Evolutionary conservation across 495 filamentous ascomycete species (phyloP), one percentile per base, ranked within the genome.

Genomic region (Xylaria scruposa): DNA sequence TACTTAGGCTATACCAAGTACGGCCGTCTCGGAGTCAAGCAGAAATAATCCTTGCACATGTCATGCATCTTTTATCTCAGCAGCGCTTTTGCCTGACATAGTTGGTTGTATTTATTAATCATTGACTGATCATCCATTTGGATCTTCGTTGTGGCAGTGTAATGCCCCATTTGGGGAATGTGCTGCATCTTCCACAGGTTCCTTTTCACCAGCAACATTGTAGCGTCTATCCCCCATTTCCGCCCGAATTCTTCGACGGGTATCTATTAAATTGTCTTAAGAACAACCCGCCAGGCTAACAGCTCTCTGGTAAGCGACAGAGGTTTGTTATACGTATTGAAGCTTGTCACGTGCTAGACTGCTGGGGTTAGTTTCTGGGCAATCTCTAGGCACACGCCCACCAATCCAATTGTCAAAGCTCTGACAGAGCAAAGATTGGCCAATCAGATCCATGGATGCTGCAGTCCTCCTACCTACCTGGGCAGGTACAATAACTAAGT

Each of bases 131-230:
- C 49, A 26, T 53, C 49, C 21, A 53, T 53, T 53, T 53, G 49
- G 49, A 53, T 54, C 51, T 54, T 54, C 51, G 51, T 54, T 54
- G 51, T 54, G 51, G 51, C 51, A 26, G 51, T 47, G 44, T 8
- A 47, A 47, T 19, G 4, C 17, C 44, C 47, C 47, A 0, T 3
- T 9, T 66, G 71, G 69, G 15, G 58, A 60, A 60, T 51, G 17
- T 47, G 15, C 17, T 17, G 44, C 44, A 47, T 47, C 44, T 1
- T 47, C 44, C 44, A 46, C 44, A 19, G 44, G 5, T 17, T 31
- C 44, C 15, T 4, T 46, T 46, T 19, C 17, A 46, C 15, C 17
- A 19, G 17, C 44, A 4, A 47, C 44, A 5, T 6, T 38, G 7
- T 38, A 47, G 44, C 19, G 44, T 19, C 44, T 10, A 51, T 51